A percentile compares a stretch with the other conserved stretches of the same genome.
Conservation (phyloP, 2,329 filamentous ascomycete species). For the Ilyonectria sp. region DNA sequence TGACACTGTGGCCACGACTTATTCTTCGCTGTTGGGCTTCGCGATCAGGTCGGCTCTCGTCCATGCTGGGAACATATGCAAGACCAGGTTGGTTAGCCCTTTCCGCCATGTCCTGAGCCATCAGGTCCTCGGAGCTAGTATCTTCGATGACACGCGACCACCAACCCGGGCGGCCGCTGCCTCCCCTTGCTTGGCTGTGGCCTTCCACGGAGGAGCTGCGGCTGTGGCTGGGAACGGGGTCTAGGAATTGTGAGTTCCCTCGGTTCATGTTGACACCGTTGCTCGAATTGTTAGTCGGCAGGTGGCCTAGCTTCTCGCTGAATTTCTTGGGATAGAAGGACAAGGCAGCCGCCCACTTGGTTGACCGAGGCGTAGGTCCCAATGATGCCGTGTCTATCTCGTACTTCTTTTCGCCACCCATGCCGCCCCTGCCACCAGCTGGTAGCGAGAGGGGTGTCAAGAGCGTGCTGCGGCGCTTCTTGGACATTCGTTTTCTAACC, state of each 20-base stretch:
- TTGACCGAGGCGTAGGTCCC: slow-evolving; percentile 63
- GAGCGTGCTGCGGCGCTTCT: slow-evolving; percentile 62
- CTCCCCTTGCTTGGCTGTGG: slow-evolving; percentile 25
- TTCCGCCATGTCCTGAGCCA: slow-evolving; percentile 44
- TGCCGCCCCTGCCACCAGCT: slow-evolving; percentile 33
- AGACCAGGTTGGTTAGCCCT: slow-evolving; percentile 29
- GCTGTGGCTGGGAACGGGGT: slow-evolving; percentile 54
- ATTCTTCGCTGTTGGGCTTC: slow-evolving; percentile 29
- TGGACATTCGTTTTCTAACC: slow-evolving; percentile 59
- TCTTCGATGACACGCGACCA: slow-evolving; percentile 61
- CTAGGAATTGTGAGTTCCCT: slow-evolving; percentile 68
- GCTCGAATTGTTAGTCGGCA: slow-evolving; percentile 47
- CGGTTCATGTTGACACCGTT: slow-evolving; percentile 66
- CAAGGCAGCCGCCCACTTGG: slow-evolving; percentile 50
- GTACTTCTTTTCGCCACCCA: slow-evolving; percentile 37
- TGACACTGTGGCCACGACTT: slow-evolving; percentile 21
- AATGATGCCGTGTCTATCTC: slow-evolving; percentile 61
- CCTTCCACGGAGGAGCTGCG: slow-evolving; percentile 53
- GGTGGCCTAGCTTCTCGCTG: slow-evolving; percentile 37
- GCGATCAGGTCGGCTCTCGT: slow-evolving; percentile 30
- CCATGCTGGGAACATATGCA: slow-evolving; percentile 21
- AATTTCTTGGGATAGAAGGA: slow-evolving; percentile 50
- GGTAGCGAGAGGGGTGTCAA: slow-evolving; percentile 63
- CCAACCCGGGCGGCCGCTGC: slow-evolving; percentile 54
- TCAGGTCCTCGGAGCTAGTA: slow-evolving; percentile 56